phyloP scores from a whole-genome alignment of 371 early-diverging fungal genomes.

The Batrachochytrium dendrobatidis region DNA sequence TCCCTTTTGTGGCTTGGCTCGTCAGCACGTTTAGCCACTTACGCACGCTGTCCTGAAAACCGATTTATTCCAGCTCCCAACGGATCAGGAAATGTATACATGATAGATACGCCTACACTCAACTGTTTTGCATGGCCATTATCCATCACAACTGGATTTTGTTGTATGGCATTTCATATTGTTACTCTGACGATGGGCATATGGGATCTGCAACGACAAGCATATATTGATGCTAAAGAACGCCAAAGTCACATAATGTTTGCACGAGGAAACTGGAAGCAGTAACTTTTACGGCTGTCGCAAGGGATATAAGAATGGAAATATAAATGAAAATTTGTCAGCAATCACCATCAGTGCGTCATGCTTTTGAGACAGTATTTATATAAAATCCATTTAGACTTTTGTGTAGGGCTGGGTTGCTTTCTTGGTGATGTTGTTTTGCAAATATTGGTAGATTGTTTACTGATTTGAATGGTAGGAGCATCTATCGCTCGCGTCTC shows the following conservation, averaged over 20 bases:
- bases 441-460: too few relatives aligned
- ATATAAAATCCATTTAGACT: too few relatives aligned
- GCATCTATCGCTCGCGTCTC: too few relatives aligned
- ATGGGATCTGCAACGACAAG: not conserved
- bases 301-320: too few relatives aligned
- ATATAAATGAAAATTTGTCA: too few relatives aligned
- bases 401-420: too few relatives aligned
- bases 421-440: too few relatives aligned
- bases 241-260: not conserved
- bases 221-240: too few relatives aligned
- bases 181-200: not conserved
- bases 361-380: too few relatives aligned
- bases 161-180: not conserved
- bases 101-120: not conserved
- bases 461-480: too few relatives aligned
- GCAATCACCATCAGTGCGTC: too few relatives aligned
- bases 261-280: not conserved
- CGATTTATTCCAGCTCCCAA: not conserved
- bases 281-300: too few relatives aligned
- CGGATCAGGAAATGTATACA: not conserved
- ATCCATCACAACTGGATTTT: not conserved
- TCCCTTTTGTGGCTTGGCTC: conserved; percentile 15
- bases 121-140: not conserved
- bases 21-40: conserved; percentile 7
- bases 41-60: not conserved